Conservation (phyloP, 306 rosid genomes). For the Betula pendula region DNA sequence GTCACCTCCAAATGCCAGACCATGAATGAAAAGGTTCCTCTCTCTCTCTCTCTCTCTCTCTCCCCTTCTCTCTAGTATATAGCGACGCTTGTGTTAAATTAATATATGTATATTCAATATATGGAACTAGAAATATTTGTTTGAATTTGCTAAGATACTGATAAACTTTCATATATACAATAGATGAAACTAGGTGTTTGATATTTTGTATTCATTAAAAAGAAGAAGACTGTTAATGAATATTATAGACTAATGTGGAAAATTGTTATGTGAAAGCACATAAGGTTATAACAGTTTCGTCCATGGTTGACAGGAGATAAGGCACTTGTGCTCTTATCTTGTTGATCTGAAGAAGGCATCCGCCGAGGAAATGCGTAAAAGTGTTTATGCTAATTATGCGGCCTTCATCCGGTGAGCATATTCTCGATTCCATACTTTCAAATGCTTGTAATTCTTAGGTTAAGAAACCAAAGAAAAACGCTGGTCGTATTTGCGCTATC, state of each 20-base stretch:
- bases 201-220: neutral
- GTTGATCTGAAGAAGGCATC: conserved; percentile 86
- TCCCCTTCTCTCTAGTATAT: neutral
- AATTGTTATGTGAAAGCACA: neutral
- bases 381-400: conserved; percentile 84
- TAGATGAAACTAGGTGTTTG: neutral
- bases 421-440: too few relatives aligned
- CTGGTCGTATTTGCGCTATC: too few relatives aligned
- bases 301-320: conserved; percentile 61
- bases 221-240: too few relatives aligned
- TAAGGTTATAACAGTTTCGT: neutral
- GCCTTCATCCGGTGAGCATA: conserved; percentile 81
- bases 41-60: neutral
- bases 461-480: too few relatives aligned
- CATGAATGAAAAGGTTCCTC: conserved; percentile 74
- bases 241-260: neutral
- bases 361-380: conserved; percentile 96
- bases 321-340: conserved; percentile 60
- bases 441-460: too few relatives aligned
- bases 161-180: neutral
- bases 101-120: too few relatives aligned
- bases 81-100: neutral
- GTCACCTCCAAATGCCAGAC: conserved; percentile 69
- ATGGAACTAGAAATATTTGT: neutral
- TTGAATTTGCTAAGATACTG: neutral